Percentiles rank a stretch among this genome's conserved stretches.
Conservation (phyloP, 1,284 basidiomycete species). For the Melampsora occidentalis region DNA sequence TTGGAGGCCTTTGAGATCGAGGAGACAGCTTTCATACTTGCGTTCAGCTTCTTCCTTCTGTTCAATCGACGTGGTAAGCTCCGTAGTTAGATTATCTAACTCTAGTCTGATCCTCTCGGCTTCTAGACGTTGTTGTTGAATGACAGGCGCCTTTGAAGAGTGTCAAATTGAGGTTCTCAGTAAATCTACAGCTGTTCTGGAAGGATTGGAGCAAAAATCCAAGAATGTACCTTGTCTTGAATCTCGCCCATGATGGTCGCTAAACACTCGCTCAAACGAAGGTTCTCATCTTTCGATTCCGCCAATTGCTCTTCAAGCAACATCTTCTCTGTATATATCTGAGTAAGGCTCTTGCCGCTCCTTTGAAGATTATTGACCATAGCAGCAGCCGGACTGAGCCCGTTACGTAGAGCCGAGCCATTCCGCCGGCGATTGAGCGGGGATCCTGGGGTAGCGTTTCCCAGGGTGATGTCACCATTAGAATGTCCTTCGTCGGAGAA, state of each 20-base stretch:
- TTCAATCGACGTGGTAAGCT: conserved; percentile 68
- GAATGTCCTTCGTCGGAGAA: conserved; percentile 22
- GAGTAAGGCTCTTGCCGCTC: conserved; percentile 77
- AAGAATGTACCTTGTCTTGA: conserved; percentile 71
- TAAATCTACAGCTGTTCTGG: neutral
- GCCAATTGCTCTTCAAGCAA: conserved; percentile 76
- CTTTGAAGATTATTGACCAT: conserved; percentile 74
- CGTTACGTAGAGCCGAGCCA: conserved; percentile 10
- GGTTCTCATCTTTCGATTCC: conserved; percentile 72
- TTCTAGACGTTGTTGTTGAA: conserved; percentile 79
- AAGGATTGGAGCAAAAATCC: conserved; percentile 9
- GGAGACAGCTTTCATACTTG: conserved; percentile 45
- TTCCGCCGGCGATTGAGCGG: conserved; percentile 24
- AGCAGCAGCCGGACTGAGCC: conserved; percentile 67
- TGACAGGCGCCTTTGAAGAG: conserved; percentile 70
- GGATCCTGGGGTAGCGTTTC: conserved; percentile 32
- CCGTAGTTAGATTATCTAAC: conserved; percentile 71
- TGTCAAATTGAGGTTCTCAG: conserved; percentile 16
- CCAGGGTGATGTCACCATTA: conserved; percentile 30
- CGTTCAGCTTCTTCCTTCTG: conserved; percentile 62
- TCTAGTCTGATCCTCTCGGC: conserved; percentile 75
- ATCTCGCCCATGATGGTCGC: conserved; percentile 74
- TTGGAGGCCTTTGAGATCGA: conserved; percentile 48
- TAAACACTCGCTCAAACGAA: conserved; percentile 72
- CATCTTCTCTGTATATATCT: conserved; percentile 83